These are phyloP conservation scores for Colletotrichum limetticola DNA, from an alignment of 2,329 filamentous ascomycete genomes.

Conservation along the genomic window DNA sequence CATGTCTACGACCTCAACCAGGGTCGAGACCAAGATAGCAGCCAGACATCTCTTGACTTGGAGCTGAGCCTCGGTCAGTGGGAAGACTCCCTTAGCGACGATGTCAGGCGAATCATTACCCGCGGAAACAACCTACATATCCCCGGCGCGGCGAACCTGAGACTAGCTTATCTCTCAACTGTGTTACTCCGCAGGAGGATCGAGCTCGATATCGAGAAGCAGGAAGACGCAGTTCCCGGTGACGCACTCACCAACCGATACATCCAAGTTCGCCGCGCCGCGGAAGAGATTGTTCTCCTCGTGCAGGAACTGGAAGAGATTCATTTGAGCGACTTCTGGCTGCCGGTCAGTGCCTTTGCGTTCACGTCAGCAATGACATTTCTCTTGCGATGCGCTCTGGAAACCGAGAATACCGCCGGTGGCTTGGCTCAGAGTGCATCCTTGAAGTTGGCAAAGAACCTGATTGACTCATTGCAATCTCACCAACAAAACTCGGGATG, in stretches of 20 bases:
- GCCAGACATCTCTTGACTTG: constrained; percentile 41
- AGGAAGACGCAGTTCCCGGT: constrained; percentile 30
- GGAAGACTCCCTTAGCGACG: constrained; percentile 53
- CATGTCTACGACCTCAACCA: constrained; percentile 36
- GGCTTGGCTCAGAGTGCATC: constrained; percentile 50
- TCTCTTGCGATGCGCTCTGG: constrained; percentile 58
- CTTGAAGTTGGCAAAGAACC: constrained; percentile 53
- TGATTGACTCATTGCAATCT: constrained; percentile 51
- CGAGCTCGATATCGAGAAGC: constrained; percentile 53
- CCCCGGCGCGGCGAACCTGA: constrained; percentile 61
- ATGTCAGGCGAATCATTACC: constrained; percentile 52
- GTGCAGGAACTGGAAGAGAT: constrained; percentile 55
- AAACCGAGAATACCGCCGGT: constrained; percentile 50
- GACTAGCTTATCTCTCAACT: constrained; percentile 60
- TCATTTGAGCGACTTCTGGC: constrained; percentile 61
- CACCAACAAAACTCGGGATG: constrained; percentile 52
- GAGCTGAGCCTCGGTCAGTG: constrained; percentile 54
- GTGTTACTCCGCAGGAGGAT: constrained; percentile 59
- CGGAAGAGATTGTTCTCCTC: constrained; percentile 60
- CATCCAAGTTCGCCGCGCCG: constrained; percentile 54
- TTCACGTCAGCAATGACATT: constrained; percentile 62
- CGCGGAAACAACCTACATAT: constrained; percentile 52
- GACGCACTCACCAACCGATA: constrained; percentile 40
- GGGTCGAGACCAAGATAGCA: constrained; percentile 5
- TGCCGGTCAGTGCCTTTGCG: constrained; percentile 58